Base-by-base conservation (phyloP, 2,329 filamentous ascomycete species). In the Hypoxylon sp. region DNA sequence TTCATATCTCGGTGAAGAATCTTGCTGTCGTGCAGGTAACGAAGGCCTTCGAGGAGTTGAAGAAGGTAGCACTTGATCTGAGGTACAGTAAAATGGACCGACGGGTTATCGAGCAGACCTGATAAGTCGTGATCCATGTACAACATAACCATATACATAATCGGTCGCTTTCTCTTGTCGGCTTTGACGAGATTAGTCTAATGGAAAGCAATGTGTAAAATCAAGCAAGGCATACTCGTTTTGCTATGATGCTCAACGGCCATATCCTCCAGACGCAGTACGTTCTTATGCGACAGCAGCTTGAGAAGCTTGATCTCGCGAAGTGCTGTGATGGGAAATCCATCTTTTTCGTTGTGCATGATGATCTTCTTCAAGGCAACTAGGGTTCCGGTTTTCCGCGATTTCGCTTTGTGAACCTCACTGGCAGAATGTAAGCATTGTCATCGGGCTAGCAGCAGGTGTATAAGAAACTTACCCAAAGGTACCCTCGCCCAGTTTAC, bases 121-220 rank as follows among this genome's bases (percentile, higher is more conserved):
- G 95, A 97, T n/a, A 99, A 86, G 80, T 99, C 96, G 80, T 99
- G 96, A 74, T 98, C 94, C 94, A 98, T 97, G 79, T 99, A 99
- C 5, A 95, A 96, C 46, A 91, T 97, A 54, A 97, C 95, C 96
- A 99, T 99, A 81, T 98, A 98, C 84, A 99, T 94, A 72, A 94
- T 94, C 2, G 91, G 90, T 64, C 90, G 88, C 79, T 92, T 94
- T 71, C 90, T 87, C 79, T 93, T 92, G 77, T 95, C 91, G 73
- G 87, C 88, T 90, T n/a, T 74, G 60, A 56, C 45, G 14, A 80
- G 63, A 67, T 75, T 55, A 73, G 66, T 59, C 54, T 65, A 27
- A 51, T 53, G 51, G 39, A 57, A 43, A 34, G 5, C 53, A 47
- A 39, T 61, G 52, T 27, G 21, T n/a, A 55, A 8, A 39, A 30